phyloP scores from a whole-genome alignment of 164 flowering plant genomes.

The Sextonia rubra region DNA sequence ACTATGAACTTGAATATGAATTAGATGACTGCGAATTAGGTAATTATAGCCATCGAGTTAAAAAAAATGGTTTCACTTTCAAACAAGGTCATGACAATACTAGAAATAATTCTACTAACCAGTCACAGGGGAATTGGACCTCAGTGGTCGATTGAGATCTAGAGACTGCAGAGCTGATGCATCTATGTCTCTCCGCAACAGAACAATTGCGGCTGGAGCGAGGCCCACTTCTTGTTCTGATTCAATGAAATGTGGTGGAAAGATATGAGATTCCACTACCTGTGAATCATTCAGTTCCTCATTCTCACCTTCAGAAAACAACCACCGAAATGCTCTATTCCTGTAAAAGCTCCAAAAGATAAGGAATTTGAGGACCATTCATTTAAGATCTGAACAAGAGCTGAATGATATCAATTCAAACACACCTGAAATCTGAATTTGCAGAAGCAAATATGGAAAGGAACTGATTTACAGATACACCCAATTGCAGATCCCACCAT shows the following conservation, averaged over 20 bases:
- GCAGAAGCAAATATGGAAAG: slow-evolving; percentile 75
- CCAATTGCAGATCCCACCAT: slow-evolving; percentile 96
- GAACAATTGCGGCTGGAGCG: slow-evolving; percentile 84
- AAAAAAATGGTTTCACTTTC: too few species aligned
- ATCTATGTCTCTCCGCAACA: slow-evolving; percentile 47
- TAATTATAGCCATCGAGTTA: too few species aligned
- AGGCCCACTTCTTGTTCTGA: slow-evolving; percentile 58
- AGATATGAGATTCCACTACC: slow-evolving; percentile 59
- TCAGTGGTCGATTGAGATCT: slow-evolving; percentile 47
- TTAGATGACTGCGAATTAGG: too few species aligned
- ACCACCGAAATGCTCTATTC: slow-evolving; percentile 70
- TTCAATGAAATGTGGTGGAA: slow-evolving; percentile 70
- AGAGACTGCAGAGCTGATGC: slow-evolving; percentile 41
- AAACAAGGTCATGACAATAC: too few species aligned
- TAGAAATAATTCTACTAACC: slow-evolving; percentile 34
- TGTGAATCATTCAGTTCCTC: slow-evolving; percentile 67
- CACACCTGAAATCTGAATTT: slow-evolving; percentile 83
- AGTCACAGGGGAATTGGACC: slow-evolving; percentile 46
- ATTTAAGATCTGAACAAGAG: background rate
- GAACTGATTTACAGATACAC: slow-evolving; percentile 90
- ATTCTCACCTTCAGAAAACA: slow-evolving; percentile 67
- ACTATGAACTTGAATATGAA: too few species aligned
- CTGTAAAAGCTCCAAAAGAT: slow-evolving; percentile 28
- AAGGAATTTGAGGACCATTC: background rate
- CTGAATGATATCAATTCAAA: background rate